phyloP scores from a whole-genome alignment of 306 rosid species.

The Arachis stenosperma region DNA sequence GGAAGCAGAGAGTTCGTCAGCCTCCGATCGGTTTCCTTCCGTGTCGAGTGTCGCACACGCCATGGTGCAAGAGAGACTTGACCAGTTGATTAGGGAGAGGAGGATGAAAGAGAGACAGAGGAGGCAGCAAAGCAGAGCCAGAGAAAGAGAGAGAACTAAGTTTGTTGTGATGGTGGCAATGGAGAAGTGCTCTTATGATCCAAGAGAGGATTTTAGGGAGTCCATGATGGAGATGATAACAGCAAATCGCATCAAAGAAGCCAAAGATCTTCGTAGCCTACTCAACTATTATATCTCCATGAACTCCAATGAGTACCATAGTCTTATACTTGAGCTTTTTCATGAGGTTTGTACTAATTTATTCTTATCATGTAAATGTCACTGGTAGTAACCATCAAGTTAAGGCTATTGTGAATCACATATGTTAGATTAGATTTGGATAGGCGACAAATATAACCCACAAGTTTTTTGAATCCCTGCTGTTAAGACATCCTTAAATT shows the following conservation, averaged over 20 bases:
- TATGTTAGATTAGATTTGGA: not conserved
- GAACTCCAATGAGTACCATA: constrained; percentile 67
- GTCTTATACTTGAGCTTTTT: constrained; percentile 68
- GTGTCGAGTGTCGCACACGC: constrained; percentile 89
- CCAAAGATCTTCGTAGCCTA: constrained; percentile 76
- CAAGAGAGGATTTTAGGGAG: constrained; percentile 80
- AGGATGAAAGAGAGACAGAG: constrained; percentile 55
- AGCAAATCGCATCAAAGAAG: constrained; percentile 64
- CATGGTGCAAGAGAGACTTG: constrained; percentile 94
- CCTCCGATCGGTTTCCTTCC: constrained; percentile 66
- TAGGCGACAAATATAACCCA: not conserved
- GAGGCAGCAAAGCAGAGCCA: constrained; percentile 49
- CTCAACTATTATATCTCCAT: constrained; percentile 85
- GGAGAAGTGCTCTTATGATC: constrained; percentile 82
- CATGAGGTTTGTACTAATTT: constrained; percentile 76
- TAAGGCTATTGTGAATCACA: not conserved
- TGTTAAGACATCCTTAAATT: too few species aligned
- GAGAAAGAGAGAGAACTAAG: constrained; percentile 58
- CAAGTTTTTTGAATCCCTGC: not conserved
- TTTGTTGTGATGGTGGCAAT: constrained; percentile 83
- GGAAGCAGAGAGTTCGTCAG: constrained; percentile 71
- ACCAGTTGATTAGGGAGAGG: constrained; percentile 77
- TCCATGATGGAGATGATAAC: constrained; percentile 86
- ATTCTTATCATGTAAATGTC: constrained; percentile 66
- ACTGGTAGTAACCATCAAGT: constrained; percentile 33